Evolutionary conservation across 768 basidiomycete species (phyloP), one percentile per base, ranked within the genome.

Genomic region (Tulasnella sp.): DNA sequence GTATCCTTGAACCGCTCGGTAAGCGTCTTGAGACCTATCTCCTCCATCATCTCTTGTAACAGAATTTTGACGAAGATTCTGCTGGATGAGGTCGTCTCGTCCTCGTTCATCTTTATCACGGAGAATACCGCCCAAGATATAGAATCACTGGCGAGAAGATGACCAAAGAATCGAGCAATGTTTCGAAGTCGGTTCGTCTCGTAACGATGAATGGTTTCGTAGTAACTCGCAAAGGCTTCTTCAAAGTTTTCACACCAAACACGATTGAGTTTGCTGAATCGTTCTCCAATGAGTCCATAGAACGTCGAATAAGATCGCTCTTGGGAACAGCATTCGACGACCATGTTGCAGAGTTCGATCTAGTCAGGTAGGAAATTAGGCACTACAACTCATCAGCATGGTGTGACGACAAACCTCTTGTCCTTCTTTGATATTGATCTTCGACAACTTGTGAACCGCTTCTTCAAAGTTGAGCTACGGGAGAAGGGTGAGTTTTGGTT

Each of bases 291-390:
- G 19, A 98, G 78, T 10, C 95, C 95, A 61, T 92, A 99, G 72
- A 95, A 98, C n/a, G 75, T 85, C 2, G 87, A 89, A 65, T 96
- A 99, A 1, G 93, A 91, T 12, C 95, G 84, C 65, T 98, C 95
- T 70, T 99, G 95, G 1, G 95, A 98, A 65, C 95, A 98, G 83
- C 95, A 99, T 61, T 98, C 93, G 65, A 99, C 86, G 56, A 99
- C 77, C 95, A 99, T 99, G 72, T 98, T 96, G 64, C 87, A 78
- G 53, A 99, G 67, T 64, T 96, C 93, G 59, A 89, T 84, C 89
- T 95, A 60, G n/a, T 44, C 29, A 13, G n/a, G n/a, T 31, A n/a
- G 31, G 40, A n/a, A 5, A 37, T 9, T 55, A 20, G 13, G 50
- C 3, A 41, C 22, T 43, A 34, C 50, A 28, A 7, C 16, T 16